Conservation (phyloP, 2,329 filamentous ascomycete genomes). For the Mycosphaerelloides madeirae region DNA sequence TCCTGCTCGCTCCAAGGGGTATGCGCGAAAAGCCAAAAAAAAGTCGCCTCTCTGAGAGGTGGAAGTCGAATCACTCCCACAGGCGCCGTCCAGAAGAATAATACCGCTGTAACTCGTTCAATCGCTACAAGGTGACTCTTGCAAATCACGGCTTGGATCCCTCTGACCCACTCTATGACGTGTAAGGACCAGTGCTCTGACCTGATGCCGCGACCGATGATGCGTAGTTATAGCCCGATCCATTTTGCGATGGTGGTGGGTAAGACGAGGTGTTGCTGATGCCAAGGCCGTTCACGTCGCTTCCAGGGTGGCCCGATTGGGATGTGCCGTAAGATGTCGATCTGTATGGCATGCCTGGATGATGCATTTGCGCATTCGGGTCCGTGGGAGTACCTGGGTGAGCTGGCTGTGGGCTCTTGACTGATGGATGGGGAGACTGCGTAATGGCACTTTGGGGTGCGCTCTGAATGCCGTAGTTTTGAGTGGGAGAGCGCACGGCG, state of each 20-base stretch:
- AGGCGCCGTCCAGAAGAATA: no score
- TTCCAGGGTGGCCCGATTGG: slow-evolving; percentile 20
- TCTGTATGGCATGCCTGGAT: slow-evolving; percentile 23
- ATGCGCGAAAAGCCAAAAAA: no score
- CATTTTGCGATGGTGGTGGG: slow-evolving; percentile 20
- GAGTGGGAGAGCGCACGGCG: slow-evolving; percentile 28
- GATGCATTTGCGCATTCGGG: slow-evolving; percentile 16
- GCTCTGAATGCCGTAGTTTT: slow-evolving; percentile 27
- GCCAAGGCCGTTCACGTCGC: slow-evolving; percentile 29
- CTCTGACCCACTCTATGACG: slow-evolving; percentile 13
- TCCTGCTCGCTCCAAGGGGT: no score
- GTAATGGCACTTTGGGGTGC: slow-evolving; percentile 25
- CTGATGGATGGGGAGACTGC: slow-evolving; percentile 26
- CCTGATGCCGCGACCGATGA: slow-evolving; percentile 13
- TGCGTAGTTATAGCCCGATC: slow-evolving; percentile 21
- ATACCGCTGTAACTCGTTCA: no score
- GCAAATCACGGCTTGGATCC: not conserved
- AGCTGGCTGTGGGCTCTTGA: slow-evolving; percentile 27
- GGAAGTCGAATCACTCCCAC: no score
- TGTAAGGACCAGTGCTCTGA: slow-evolving; percentile 16
- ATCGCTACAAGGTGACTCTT: no score
- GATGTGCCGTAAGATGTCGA: slow-evolving; percentile 18
- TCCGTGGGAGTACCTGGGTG: slow-evolving; percentile 17
- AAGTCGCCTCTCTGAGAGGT: no score
- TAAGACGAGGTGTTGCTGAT: slow-evolving; percentile 26